Conservation (phyloP, 805 yeast genomes). For the Wickerhamiella bombiphila region DNA sequence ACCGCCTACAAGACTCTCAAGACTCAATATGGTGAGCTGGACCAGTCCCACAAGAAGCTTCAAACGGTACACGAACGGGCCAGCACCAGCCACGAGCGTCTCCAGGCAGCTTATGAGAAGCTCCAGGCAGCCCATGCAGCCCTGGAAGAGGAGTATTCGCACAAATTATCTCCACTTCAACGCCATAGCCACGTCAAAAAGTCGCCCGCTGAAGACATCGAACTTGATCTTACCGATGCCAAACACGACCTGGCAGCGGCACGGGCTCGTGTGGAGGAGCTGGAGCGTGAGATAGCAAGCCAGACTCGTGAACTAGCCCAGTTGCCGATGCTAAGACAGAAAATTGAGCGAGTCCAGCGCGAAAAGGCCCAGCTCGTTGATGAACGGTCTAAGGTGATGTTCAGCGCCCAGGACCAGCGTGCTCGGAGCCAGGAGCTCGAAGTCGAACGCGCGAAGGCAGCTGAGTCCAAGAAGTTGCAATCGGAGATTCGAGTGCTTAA, state of each 20-base stretch:
- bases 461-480: constrained; percentile 13
- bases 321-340: constrained; percentile 8
- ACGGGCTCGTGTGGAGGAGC: constrained; percentile 4
- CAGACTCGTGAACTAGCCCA: constrained; percentile 7
- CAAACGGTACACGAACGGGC: constrained; percentile 1
- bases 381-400: constrained; percentile 12
- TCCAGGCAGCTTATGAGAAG: constrained; percentile 2
- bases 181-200: not conserved
- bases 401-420: constrained; percentile 7
- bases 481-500: constrained; percentile 23
- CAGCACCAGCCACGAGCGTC: constrained; percentile 1
- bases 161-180: no score
- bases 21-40: not conserved
- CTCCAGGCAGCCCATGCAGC: not conserved
- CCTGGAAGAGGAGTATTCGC: constrained; percentile 11
- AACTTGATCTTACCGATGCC: constrained; percentile 5
- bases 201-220: not conserved
- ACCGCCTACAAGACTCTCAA: not conserved
- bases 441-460: constrained; percentile 11
- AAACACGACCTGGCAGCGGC: constrained; percentile 8
- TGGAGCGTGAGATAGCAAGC: constrained; percentile 6
- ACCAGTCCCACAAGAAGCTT: constrained; percentile 2
- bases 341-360: constrained; percentile 16
- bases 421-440: constrained; percentile 11
- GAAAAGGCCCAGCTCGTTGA: constrained; percentile 16